Base-by-base conservation (phyloP, 208 protist genomes). In the Blechomonas ayalai region DNA sequence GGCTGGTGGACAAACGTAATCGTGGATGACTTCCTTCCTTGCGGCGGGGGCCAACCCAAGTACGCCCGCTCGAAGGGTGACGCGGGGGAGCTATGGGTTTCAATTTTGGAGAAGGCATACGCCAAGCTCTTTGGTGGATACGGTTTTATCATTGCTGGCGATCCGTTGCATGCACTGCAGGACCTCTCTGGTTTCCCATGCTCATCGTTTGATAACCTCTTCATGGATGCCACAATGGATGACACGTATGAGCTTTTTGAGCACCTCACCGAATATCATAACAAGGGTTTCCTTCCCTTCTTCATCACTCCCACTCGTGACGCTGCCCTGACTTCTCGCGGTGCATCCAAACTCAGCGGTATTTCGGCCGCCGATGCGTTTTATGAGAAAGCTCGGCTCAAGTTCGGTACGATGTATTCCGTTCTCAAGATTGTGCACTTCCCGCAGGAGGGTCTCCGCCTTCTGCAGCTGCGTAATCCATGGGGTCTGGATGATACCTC, bases 61-160 rank as follows among this genome's bases (percentile, higher is more conserved):
- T 92, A 81, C 52, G 76, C 70, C 9, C 66, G 68, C 37, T 60
- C 54, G 29, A 74, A 73, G 32, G 54, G 49, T 7, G 80, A 95
- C 36, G 68, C 75, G 18, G 35, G 59, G 18, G 79, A 94, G 62
- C 36, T 93, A 31, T 96, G 90, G 86, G 53, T 80, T 7, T 47
- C 63, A 20, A 52, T 96, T 15, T 38, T 90, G 8, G 58, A 96
- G 48, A 96, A 96, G 67, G 89, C 85, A 7, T 96, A 93, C 52
- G 82, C 86, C 10, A 96, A 95, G 59, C 20, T 82, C 29, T 73
- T 85, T 45, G 82, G 83, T 24, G 63, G 68, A 22, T 95, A 92
- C 56, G 71, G 61, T 19, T 74, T 83, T 45, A 82, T 93, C 45
- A 48, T 81, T 5, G 72, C 72, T 22, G 87, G 83, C 39, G 72